phyloP scores from a whole-genome alignment of 2,329 filamentous ascomycete species.

The Aureobasidium pullulans region DNA sequence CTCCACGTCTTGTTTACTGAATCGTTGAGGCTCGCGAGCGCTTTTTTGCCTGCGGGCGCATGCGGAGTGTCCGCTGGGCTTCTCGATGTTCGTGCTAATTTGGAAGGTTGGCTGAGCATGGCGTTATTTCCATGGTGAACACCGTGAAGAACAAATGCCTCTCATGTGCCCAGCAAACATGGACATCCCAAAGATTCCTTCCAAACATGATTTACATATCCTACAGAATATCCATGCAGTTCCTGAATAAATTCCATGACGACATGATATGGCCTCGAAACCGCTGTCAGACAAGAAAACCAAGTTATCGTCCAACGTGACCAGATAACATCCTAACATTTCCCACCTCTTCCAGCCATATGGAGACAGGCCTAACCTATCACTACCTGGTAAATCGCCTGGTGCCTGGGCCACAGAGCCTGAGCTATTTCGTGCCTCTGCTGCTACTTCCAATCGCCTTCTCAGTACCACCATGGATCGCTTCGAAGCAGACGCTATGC shows the following conservation, averaged over 20 bases:
- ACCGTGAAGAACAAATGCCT: too few relatives aligned
- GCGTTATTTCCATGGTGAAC: background rate
- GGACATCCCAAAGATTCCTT: too few relatives aligned
- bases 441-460: constrained; percentile 22
- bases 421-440: constrained; percentile 23
- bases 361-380: constrained; percentile 15
- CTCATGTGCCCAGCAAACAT: too few relatives aligned
- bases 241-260: background rate
- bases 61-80: too few relatives aligned
- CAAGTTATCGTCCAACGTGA: background rate
- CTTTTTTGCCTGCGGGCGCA: too few relatives aligned
- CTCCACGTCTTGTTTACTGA: background rate
- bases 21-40: background rate
- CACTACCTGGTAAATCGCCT: constrained; percentile 20
- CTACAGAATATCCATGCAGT: background rate
- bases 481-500: constrained; percentile 10
- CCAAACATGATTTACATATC: too few relatives aligned
- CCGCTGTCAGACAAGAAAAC: background rate
- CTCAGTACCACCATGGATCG: constrained; percentile 19
- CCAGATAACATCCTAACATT: background rate
- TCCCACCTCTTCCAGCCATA: background rate
- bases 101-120: background rate
- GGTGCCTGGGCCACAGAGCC: constrained; percentile 23
- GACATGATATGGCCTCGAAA: background rate
- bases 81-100: too few relatives aligned